Evolutionary conservation across 345 rosid species (phyloP).

Genomic region (Eucalyptus pauciflora): DNA sequence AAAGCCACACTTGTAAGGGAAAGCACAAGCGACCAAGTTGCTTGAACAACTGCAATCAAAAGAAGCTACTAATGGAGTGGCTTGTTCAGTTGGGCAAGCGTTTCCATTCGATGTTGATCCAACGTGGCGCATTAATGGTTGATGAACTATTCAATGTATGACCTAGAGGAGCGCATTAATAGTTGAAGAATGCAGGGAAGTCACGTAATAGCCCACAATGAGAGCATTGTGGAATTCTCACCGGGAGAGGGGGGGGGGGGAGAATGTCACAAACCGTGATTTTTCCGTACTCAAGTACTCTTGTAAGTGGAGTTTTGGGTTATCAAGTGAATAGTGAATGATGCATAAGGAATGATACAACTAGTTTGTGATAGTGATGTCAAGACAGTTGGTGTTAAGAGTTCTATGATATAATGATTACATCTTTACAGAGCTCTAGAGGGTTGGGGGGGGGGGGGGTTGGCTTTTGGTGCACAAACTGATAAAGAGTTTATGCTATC

Average conservation of each 20-base stretch:
- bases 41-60: background rate
- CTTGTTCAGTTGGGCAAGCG: background rate
- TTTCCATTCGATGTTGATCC: background rate
- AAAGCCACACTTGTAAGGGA: background rate
- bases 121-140: background rate
- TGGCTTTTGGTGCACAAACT: background rate
- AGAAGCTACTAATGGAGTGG: background rate
- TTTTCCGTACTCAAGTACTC: background rate
- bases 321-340: background rate
- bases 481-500: rapidly evolving
- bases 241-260: too few species aligned
- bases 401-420: background rate
- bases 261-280: background rate
- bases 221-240: too few species aligned
- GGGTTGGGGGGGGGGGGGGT: background rate
- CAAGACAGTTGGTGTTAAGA: background rate
- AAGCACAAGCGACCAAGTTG: background rate
- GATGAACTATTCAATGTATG: background rate
- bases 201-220: too few species aligned
- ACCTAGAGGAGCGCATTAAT: background rate
- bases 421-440: background rate
- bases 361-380: too few species aligned
- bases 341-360: background rate
- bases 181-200: background rate
- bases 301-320: background rate